These are phyloP conservation scores for Lotus japonicus DNA, from an alignment of 306 rosid genomes.

Conservation along the genomic window DNA sequence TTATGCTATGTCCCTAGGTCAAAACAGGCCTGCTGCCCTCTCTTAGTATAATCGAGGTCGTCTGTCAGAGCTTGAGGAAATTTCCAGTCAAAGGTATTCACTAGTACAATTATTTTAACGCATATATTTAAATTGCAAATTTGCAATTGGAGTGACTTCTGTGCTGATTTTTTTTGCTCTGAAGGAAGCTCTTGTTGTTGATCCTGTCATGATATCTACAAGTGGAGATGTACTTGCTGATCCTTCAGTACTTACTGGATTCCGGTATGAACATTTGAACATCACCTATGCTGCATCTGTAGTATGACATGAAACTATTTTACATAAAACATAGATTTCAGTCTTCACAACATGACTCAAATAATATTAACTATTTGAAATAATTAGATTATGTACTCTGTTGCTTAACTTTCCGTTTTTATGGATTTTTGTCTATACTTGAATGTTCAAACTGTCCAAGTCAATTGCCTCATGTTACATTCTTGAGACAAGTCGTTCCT, in stretches of 20 bases:
- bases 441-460: too few species aligned
- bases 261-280: slow-evolving; percentile 44
- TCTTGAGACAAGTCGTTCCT: too few species aligned
- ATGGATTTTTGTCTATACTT: not conserved
- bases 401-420: not conserved
- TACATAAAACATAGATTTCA: not conserved
- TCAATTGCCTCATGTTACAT: too few species aligned
- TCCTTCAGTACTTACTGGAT: slow-evolving; percentile 60
- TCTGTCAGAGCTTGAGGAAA: slow-evolving; percentile 51
- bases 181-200: slow-evolving; percentile 93
- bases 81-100: slow-evolving; percentile 74
- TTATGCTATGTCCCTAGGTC: slow-evolving; percentile 44
- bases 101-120: not conserved
- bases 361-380: not conserved
- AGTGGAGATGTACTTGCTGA: slow-evolving; percentile 78
- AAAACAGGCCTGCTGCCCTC: slow-evolving; percentile 95
- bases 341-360: not conserved
- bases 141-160: slow-evolving; percentile 19
- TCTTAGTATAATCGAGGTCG: slow-evolving; percentile 47
- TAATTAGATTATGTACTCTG: not conserved
- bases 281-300: slow-evolving; percentile 5
- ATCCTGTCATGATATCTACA: slow-evolving; percentile 95
- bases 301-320: not conserved
- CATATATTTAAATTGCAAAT: slow-evolving; percentile 10
- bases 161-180: slow-evolving; percentile 28